These are phyloP conservation scores for Fraxinus americana DNA, from an alignment of 257 asterid species.

Conservation along the genomic window DNA sequence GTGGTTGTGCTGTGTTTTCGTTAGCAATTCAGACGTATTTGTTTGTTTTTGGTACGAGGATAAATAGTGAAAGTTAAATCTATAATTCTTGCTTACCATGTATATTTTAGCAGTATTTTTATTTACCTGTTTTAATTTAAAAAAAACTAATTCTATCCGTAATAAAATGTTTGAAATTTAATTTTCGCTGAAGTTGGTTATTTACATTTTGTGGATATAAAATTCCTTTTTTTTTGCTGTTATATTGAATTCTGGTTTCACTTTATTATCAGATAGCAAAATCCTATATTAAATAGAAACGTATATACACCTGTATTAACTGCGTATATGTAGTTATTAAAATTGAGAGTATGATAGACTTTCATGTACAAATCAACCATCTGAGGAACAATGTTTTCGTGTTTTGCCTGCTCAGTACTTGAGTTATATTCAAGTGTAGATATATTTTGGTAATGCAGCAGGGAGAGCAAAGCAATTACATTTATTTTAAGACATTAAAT, in stretches of 20 bases:
- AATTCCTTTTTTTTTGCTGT: not conserved
- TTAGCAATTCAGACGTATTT: not conserved
- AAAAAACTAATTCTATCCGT: not conserved
- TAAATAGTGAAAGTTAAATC: not conserved
- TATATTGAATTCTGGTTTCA: not conserved
- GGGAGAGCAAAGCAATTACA: not conserved
- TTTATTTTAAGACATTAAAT: not conserved
- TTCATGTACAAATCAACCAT: not conserved
- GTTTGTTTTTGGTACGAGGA: not conserved
- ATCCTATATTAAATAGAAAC: not conserved
- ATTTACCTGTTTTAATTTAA: not conserved
- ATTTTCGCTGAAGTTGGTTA: not conserved
- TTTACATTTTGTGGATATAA: not conserved
- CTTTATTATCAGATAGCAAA: not conserved
- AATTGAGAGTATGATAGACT: not conserved
- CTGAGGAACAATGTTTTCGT: not conserved
- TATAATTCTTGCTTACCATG: not conserved
- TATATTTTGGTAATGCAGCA: not conserved
- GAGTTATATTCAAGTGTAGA: not conserved
- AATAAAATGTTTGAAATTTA: not conserved
- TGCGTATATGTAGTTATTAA: not conserved
- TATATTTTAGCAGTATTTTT: not conserved
- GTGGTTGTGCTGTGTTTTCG: not conserved
- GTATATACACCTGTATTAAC: not conserved
- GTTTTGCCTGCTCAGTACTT: not conserved